These are phyloP conservation scores for Nepenthes alata DNA, from an alignment of 179 eudicot species.

Conservation along the genomic window DNA sequence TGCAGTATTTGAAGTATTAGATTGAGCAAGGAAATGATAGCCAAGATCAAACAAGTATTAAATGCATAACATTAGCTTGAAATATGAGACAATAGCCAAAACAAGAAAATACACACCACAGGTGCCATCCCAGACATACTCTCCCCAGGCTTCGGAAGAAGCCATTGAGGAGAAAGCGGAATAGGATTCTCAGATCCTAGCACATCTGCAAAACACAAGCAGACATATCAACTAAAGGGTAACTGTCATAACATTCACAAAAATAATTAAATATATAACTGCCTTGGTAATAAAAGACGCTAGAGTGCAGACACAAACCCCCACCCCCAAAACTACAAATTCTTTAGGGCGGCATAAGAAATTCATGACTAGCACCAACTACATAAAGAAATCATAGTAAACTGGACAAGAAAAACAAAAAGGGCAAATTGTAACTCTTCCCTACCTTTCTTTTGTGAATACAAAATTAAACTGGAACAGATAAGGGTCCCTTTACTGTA, in stretches of 20 bases:
- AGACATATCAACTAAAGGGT: not conserved
- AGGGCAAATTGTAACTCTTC: too few relatives aligned
- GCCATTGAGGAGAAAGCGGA: slow-evolving; percentile 99
- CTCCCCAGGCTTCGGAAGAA: slow-evolving; percentile 82
- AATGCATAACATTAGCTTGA: slow-evolving; percentile 4
- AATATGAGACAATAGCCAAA: not conserved
- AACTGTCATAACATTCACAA: not conserved
- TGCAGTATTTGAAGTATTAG: not conserved
- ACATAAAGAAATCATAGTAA: too few relatives aligned
- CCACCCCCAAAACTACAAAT: not conserved
- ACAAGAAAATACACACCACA: slow-evolving; percentile 45
- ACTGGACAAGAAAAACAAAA: too few relatives aligned
- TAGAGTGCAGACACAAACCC: not conserved
- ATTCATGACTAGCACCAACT: too few relatives aligned
- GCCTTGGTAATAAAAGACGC: not conserved
- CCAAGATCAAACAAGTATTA: not conserved
- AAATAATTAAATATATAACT: not conserved
- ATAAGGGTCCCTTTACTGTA: too few relatives aligned
- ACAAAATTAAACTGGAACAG: too few relatives aligned
- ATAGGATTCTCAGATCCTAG: slow-evolving; percentile 58
- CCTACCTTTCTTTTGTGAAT: too few relatives aligned
- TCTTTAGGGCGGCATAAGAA: not conserved
- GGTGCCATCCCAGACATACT: slow-evolving; percentile 49
- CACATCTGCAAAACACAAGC: slow-evolving; percentile 38
- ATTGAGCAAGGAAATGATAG: not conserved